These are phyloP conservation scores for Fusarium setosum DNA, from an alignment of 2,329 filamentous ascomycete species.

Conservation along the genomic window DNA sequence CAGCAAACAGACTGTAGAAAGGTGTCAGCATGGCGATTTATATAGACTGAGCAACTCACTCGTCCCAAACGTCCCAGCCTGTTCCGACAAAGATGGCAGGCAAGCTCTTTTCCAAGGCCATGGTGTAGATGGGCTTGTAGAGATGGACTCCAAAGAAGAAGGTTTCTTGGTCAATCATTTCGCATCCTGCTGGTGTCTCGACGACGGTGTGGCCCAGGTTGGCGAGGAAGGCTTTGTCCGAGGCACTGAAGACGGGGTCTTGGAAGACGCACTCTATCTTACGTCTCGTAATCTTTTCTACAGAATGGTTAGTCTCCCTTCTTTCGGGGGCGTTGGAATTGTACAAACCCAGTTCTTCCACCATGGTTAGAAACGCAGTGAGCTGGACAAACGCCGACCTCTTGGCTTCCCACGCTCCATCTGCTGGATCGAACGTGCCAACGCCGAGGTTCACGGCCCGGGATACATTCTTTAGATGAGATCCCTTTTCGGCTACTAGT, in stretches of 20 bases:
- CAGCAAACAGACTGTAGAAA: conserved; percentile 12
- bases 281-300: conserved; percentile 28
- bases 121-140: conserved; percentile 64
- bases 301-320: not conserved
- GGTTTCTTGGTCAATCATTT: conserved; percentile 57
- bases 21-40: not conserved
- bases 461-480: conserved; percentile 17
- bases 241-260: conserved; percentile 62
- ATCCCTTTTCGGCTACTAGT: conserved; percentile 45
- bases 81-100: conserved; percentile 71
- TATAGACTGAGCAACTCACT: conserved; percentile 48
- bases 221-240: conserved; percentile 63
- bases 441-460: conserved; percentile 65
- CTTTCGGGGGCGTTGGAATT: not conserved
- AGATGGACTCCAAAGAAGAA: conserved; percentile 74
- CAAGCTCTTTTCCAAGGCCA: conserved; percentile 56
- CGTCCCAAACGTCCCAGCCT: conserved; percentile 61
- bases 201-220: conserved; percentile 65
- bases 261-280: conserved; percentile 62
- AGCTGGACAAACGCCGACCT: conserved; percentile 63
- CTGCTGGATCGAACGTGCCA: conserved; percentile 64
- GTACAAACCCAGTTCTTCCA: conserved; percentile 55
- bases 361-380: conserved; percentile 61
- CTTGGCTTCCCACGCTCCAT: conserved; percentile 58
- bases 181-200: conserved; percentile 64